These are phyloP conservation scores for Brassica nigra DNA, from an alignment of 345 rosid species.

Conservation along the genomic window DNA sequence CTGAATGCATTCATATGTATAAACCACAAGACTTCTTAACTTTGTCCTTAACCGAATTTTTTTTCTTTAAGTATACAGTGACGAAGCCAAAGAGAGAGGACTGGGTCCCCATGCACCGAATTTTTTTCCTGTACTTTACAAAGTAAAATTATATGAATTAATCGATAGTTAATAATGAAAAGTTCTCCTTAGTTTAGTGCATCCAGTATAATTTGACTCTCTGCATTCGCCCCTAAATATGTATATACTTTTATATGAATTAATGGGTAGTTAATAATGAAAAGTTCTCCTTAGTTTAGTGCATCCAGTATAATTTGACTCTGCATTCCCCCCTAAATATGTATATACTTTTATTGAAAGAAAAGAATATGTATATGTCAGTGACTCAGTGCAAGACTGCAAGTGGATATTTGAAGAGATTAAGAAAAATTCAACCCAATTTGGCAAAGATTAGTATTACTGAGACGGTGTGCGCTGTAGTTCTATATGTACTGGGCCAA, in stretches of 20 bases:
- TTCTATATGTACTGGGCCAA: not conserved
- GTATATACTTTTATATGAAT: too few species aligned
- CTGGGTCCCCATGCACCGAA: not conserved
- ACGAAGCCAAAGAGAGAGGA: not conserved
- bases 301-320: not conserved
- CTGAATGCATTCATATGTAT: not conserved
- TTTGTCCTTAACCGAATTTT: not conserved
- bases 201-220: too few species aligned
- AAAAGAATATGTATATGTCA: not conserved
- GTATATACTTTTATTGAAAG: too few species aligned
- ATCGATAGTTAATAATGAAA: too few species aligned
- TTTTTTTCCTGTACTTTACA: too few species aligned
- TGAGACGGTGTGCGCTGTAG: not conserved
- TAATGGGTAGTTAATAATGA: too few species aligned
- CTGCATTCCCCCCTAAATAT: not conserved
- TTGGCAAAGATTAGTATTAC: not conserved
- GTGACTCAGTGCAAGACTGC: slow-evolving; percentile 1
- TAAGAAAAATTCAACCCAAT: not conserved
- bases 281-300: not conserved
- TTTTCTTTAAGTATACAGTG: not conserved
- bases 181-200: too few species aligned
- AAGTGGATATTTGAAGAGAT: not conserved
- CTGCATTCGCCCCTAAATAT: too few species aligned
- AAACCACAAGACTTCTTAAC: not conserved
- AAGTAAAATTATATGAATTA: too few species aligned